phyloP scores from a whole-genome alignment of 1,284 basidiomycete genomes.

The Puccinia brachypodii region DNA sequence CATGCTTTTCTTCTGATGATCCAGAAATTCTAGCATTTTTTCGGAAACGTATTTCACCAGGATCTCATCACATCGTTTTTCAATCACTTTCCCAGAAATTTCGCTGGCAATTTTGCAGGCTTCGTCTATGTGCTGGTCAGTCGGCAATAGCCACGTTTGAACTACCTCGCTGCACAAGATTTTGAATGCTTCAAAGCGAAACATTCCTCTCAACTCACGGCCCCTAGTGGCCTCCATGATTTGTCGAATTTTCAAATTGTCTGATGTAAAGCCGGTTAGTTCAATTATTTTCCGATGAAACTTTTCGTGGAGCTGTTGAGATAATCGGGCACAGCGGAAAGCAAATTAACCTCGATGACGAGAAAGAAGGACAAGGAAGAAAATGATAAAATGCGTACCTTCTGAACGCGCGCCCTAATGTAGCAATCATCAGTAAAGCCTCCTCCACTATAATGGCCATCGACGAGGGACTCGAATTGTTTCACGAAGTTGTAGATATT shows the following conservation, averaged over 20 bases:
- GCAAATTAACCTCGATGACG: background rate
- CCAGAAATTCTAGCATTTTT: background rate
- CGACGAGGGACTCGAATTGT: background rate
- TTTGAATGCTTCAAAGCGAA: background rate
- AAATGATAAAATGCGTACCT: background rate
- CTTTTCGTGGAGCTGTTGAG: background rate
- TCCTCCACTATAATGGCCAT: background rate
- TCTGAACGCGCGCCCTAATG: background rate
- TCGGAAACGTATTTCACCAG: background rate
- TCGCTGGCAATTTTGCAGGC: background rate
- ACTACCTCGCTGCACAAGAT: background rate
- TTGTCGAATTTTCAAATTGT: background rate
- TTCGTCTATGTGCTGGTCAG: background rate
- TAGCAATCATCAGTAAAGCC: background rate
- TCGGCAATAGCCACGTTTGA: background rate
- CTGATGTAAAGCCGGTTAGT: background rate
- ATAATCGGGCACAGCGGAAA: background rate
- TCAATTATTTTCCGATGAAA: background rate
- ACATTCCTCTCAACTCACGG: background rate
- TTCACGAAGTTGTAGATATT: background rate
- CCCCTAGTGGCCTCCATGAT: constrained; percentile 3
- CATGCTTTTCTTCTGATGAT: background rate
- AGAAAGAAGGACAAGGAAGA: background rate
- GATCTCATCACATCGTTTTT: background rate
- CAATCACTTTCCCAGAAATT: background rate